Evolutionary conservation across 148 eudicot species (phyloP).

Genomic region (Vaccinium macrocarpon): DNA sequence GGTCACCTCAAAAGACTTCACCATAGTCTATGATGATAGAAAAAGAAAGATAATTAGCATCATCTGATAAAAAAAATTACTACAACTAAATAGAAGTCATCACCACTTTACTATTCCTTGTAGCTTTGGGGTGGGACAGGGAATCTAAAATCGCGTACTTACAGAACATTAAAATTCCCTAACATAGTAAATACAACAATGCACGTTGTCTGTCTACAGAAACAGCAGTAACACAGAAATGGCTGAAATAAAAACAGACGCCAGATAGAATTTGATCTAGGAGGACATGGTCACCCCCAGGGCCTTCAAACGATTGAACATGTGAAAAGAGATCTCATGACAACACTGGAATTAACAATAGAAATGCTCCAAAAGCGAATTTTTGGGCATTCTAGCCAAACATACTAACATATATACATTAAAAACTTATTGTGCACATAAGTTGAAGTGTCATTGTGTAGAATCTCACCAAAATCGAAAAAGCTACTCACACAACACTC

Average conservation of each 20-base stretch:
- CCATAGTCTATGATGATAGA: constrained; percentile 42
- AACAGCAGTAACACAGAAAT: background rate
- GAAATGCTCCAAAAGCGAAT: background rate
- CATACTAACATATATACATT: background rate
- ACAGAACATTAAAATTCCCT: background rate
- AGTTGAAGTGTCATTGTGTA: background rate
- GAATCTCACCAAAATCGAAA: background rate
- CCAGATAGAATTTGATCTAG: background rate
- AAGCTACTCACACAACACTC: too few species aligned
- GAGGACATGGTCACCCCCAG: background rate
- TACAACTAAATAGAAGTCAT: background rate
- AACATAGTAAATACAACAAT: background rate
- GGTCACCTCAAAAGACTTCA: constrained; percentile 56
- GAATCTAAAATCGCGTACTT: background rate
- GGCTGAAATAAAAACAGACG: constrained; percentile 3
- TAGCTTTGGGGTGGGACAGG: background rate
- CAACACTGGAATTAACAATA: background rate
- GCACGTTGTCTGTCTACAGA: background rate
- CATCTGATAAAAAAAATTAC: background rate
- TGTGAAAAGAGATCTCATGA: background rate
- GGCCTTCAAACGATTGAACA: constrained; percentile 1
- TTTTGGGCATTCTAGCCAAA: background rate
- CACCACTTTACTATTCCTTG: background rate
- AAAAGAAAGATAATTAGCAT: constrained; percentile 13
- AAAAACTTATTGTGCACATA: background rate